Evolutionary conservation across 164 flowering plant species (phyloP), one percentile per base, ranked within the genome.

Genomic region (Pachysandra terminalis): DNA sequence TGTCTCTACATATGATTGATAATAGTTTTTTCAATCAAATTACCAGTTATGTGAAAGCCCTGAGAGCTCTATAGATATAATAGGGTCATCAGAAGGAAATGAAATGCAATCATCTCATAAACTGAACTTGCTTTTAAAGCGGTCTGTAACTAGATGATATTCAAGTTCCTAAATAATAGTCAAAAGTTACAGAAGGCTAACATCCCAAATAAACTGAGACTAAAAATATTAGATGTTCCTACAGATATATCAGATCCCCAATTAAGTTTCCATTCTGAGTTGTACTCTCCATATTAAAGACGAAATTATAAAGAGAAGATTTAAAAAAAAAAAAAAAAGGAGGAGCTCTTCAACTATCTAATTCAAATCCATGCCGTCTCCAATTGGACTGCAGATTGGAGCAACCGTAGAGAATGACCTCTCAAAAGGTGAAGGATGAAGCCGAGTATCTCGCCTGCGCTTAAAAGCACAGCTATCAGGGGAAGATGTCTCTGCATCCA

Each of bases 291-390:
- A 73, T 51, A 32, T 32, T 32, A 32, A 32, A 32, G 37, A 32
- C 7, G 63, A 19, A n/a, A n/a, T n/a, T n/a, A 69, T 64, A 68
- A 40, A 65, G 41, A 59, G 56, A 21, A 48, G 60, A 49, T 23
- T 60, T 70, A 56, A 74, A 60, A n/a, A n/a, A n/a, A n/a, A n/a
- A n/a, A n/a, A 76, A 67, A 26, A 58, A 0, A 69, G 25, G 55
- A 53, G 45, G 40, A 58, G 26, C 37, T 45, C 63, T 66, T 61
- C 68, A 59, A 64, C 68, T 54, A 66, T 63, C 83, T 84, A 88
- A 84, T 79, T 95, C 89, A 85, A 78, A 73, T 95, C 97, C 97
- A 91, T 92, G 81, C 93, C 94, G 73, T 95, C 98, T 75, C 96
- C 96, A 78, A 89, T 78, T 83, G 79, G 96, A 82, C 94, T 89